Conservation (phyloP, 805 yeast species). For the Barnettozyma pratensis region DNA sequence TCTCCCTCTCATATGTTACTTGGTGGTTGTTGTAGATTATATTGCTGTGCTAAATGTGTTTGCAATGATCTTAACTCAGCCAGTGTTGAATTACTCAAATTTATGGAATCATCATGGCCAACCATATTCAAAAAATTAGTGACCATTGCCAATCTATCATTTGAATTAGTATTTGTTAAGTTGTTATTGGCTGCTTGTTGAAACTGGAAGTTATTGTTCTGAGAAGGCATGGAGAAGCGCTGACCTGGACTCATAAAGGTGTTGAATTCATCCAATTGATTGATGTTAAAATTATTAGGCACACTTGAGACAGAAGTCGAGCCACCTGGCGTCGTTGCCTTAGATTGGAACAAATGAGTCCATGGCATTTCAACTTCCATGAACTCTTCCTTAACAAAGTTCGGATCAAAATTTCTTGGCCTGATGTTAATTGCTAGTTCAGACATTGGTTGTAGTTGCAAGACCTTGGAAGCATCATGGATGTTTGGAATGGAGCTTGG, state of each 20-base stretch:
- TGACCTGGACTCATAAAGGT: no score
- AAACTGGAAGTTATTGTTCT: no score
- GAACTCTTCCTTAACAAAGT: conserved; percentile 5
- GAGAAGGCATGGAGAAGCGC: no score
- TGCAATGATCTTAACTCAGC: conserved; percentile 9
- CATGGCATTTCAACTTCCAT: conserved; percentile 9
- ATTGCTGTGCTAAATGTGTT: not conserved
- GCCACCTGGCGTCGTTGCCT: not conserved
- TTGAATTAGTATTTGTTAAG: not conserved
- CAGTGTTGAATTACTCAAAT: conserved; percentile 2
- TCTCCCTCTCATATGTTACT: no score
- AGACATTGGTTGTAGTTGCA: conserved; percentile 21
- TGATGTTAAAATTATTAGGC: not conserved
- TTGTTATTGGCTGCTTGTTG: not conserved
- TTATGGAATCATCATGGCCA: conserved; percentile 4
- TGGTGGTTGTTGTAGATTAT: not conserved
- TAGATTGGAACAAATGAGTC: not conserved
- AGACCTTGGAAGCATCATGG: not conserved
- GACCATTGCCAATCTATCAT: conserved; percentile 8
- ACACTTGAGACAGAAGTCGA: not conserved
- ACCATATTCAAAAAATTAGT: conserved; percentile 11
- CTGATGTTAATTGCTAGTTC: conserved; percentile 8
- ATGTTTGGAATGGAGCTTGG: not conserved
- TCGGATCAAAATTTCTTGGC: not conserved
- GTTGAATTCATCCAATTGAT: not conserved